These are phyloP conservation scores for Solanum medicagineum DNA, from an alignment of 257 asterid species.

Conservation along the genomic window DNA sequence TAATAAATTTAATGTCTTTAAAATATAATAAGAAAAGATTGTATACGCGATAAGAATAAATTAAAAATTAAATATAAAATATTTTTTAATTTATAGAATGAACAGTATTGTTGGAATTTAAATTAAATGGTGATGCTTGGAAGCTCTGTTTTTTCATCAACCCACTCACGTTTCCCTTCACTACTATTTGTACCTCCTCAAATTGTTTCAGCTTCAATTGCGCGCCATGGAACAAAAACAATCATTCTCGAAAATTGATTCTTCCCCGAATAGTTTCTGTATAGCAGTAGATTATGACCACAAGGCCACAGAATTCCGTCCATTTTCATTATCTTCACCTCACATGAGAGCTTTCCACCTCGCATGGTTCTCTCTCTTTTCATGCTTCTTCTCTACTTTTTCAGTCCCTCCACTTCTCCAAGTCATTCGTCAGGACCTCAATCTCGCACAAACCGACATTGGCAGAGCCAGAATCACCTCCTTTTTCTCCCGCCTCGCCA, in stretches of 20 bases:
- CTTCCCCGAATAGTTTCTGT: not conserved
- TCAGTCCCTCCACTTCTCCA: conserved; percentile 50
- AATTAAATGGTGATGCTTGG: not conserved
- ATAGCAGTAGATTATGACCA: conserved; percentile 22
- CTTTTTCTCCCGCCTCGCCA: conserved; percentile 28
- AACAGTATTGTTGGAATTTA: too few species aligned
- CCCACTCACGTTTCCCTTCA: not conserved
- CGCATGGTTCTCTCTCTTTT: conserved; percentile 47
- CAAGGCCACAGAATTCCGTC: conserved; percentile 32
- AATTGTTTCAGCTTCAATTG: not conserved
- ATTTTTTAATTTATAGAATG: too few species aligned
- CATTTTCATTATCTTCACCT: conserved; percentile 33
- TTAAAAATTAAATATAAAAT: too few species aligned
- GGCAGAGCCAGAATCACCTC: conserved; percentile 32
- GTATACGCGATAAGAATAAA: too few species aligned
- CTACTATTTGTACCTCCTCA: not conserved
- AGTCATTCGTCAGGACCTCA: conserved; percentile 34
- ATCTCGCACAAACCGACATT: conserved; percentile 23
- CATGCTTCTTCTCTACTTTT: conserved; percentile 52
- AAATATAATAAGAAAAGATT: too few species aligned
- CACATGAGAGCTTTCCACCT: conserved; percentile 55
- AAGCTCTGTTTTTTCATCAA: not conserved
- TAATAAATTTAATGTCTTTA: too few species aligned
- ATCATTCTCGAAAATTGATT: not conserved
- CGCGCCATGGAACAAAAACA: conserved; percentile 9